Base-by-base conservation (phyloP, 768 basidiomycete genomes). In the Lactifluus rugatus region DNA sequence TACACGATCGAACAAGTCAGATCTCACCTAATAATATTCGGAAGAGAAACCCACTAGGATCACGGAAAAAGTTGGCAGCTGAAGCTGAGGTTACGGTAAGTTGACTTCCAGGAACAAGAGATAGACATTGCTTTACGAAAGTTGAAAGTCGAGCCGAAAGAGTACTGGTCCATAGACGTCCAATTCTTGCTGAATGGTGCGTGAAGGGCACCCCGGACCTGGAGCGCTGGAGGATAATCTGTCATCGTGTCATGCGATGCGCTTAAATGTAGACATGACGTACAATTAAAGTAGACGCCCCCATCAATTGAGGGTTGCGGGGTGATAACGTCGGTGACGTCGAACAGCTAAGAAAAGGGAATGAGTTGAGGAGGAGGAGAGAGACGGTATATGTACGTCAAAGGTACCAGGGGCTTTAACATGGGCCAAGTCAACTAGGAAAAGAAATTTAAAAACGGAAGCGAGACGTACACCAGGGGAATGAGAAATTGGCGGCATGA, bases 401-500 rank as follows among this genome's bases (percentile, higher is more conserved):
- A 58, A 53, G 10, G 47, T 28, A 21, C 62, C 58, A 2, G 54
- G 54, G 11, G 58, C 58, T 60, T 28, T 2, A 17, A 39, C 37
- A 17, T 17, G n/a, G 9, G 3, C 13, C 26, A 17, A 16, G 11
- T 60, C 37, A 37, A 23, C 19, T 23, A 21, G 9, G 17, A 50
- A 42, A 11, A 11, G 4, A 28, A 23, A 8, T 26, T 23, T 16
- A 26, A 45, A 11, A 11, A 44, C 31, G n/a, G 19, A 26, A 7
- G 23, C 10, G 47, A 14, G 10, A 67, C 73, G 21, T 37, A 73
- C 72, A 69, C 79, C 78, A 80, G 1, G 87, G 87, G 66, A 76
- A 81, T 0, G 86, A 85, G 65, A 75, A 87, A 66, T 89, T 89
- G 58, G 81, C 52, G 16, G 85, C 83, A 62, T 88, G 88, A 69